Base-by-base conservation (phyloP, 1,284 basidiomycete species). In the Austroboletus olivaceoglutinosus region DNA sequence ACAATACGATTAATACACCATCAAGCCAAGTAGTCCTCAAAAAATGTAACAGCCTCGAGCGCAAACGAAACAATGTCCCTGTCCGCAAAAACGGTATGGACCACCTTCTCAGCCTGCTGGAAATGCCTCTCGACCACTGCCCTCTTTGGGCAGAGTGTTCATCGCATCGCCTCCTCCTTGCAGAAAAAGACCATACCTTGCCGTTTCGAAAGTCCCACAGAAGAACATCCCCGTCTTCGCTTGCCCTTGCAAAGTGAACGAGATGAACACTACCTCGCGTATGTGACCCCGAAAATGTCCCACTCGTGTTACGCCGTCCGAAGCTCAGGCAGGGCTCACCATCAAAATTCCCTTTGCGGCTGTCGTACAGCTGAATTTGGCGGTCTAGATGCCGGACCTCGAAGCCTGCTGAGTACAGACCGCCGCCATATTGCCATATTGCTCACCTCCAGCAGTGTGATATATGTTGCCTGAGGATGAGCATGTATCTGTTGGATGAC, bases 161-260 rank as follows among this genome's bases (percentile, higher is more conserved):
- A 63, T 66, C 50, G 43, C 34, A 52, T 53, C 44, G 54, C 46
- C 49, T 50, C 51, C 47, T 21, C 25, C 39, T 46, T 42, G 41
- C 34, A 52, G 48, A 49, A 47, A 40, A 46, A 47, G 48, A 27
- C 31, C 57, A 40, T 65, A 77, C 77, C 69, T 75, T 74, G 15
- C 56, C 54, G 50, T 76, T 75, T 16, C 79, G 71, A 60, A 72
- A 76, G 58, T 82, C 80, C 77, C 80, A 82, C 21, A 78, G 56
- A 12, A 71, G 59, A 23, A 80, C 69, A 23, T 54, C 58, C 12
- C 74, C 75, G 57, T 81, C 78, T 41, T 66, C 59, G 60, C 70
- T 76, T 18, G 76, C 76, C 50, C 73, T 75, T 29, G 66, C 73
- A 60, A 80, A 80, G 50, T 75, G 69, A 38, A 66, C 67, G 49